These are phyloP conservation scores for Ceratonia siliqua DNA, from an alignment of 306 rosid species.

Conservation along the genomic window DNA sequence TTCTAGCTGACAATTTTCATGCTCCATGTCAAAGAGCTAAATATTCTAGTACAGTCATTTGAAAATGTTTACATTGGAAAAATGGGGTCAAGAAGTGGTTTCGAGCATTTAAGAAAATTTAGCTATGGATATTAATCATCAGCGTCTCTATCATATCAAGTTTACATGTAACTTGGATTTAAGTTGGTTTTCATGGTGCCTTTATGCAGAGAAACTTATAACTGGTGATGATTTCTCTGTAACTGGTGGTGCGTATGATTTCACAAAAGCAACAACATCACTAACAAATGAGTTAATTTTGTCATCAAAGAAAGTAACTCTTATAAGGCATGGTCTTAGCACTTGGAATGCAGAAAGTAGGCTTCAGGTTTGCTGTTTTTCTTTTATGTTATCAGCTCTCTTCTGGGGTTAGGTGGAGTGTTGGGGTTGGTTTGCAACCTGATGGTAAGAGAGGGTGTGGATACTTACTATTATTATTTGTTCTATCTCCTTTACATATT, in stretches of 20 bases:
- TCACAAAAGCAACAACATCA: slow-evolving; percentile 60
- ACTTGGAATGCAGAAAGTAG: slow-evolving; percentile 77
- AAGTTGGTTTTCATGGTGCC: not conserved
- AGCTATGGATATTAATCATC: not conserved
- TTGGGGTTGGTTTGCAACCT: not conserved
- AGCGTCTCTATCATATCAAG: not conserved
- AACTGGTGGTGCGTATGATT: slow-evolving; percentile 78
- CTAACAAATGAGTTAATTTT: slow-evolving; percentile 53
- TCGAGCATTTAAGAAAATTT: not conserved
- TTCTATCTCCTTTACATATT: not conserved
- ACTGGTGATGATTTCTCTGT: slow-evolving; percentile 35
- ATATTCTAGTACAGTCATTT: no score
- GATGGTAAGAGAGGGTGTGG: not conserved
- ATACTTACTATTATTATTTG: not conserved
- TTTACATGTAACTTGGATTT: not conserved
- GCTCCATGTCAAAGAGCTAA: no score
- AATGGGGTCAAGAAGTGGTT: not conserved
- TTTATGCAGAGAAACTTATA: slow-evolving; percentile 48
- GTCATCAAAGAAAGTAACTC: slow-evolving; percentile 68
- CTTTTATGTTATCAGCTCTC: slow-evolving; percentile 10
- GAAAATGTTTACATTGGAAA: not conserved
- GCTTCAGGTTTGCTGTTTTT: slow-evolving; percentile 55
- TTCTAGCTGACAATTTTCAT: no score
- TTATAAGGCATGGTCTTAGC: slow-evolving; percentile 73
- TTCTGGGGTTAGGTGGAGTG: not conserved